These are phyloP conservation scores for Sordaria brevicollis DNA, from an alignment of 495 filamentous ascomycete genomes.

Conservation along the genomic window DNA sequence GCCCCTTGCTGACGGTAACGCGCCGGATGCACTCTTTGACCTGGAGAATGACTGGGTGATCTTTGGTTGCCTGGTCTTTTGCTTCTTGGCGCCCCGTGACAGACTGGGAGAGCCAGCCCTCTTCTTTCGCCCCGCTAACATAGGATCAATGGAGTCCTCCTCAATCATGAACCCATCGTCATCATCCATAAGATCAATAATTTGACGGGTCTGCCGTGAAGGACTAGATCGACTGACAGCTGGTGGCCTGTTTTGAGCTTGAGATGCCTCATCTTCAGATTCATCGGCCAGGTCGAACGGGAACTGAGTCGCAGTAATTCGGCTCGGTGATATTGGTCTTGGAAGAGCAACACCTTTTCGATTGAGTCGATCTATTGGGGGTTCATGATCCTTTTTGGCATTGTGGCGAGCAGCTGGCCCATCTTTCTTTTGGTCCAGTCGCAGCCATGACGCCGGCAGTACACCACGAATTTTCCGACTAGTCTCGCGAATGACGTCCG, in stretches of 20 bases:
- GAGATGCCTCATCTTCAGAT: constrained; percentile 17
- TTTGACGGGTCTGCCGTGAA: neutral
- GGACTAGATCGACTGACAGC: neutral
- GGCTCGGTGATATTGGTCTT: constrained; percentile 16
- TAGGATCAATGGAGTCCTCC: constrained; percentile 44
- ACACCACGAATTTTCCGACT: constrained; percentile 63
- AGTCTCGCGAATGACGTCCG: constrained; percentile 31
- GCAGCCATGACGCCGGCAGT: constrained; percentile 82
- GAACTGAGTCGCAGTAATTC: constrained; percentile 12
- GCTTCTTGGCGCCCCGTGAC: constrained; percentile 7
- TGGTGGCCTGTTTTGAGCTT: neutral
- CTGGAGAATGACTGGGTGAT: constrained; percentile 32
- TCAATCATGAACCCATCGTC: constrained; percentile 36
- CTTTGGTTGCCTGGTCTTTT: constrained; percentile 32
- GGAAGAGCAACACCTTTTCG: constrained; percentile 49
- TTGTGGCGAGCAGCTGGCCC: constrained; percentile 12
- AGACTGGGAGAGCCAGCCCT: constrained; percentile 6
- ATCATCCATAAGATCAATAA: constrained; percentile 12
- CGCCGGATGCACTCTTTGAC: constrained; percentile 14
- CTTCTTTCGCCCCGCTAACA: constrained; percentile 37
- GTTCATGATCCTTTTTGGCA: constrained; percentile 31
- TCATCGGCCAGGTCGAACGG: constrained; percentile 42
- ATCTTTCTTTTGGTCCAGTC: constrained; percentile 49
- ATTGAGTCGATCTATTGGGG: constrained; percentile 16
- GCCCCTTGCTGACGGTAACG: neutral